Conservation (phyloP, 441 rosid genomes). For the Pelargonium exstipulatum region DNA sequence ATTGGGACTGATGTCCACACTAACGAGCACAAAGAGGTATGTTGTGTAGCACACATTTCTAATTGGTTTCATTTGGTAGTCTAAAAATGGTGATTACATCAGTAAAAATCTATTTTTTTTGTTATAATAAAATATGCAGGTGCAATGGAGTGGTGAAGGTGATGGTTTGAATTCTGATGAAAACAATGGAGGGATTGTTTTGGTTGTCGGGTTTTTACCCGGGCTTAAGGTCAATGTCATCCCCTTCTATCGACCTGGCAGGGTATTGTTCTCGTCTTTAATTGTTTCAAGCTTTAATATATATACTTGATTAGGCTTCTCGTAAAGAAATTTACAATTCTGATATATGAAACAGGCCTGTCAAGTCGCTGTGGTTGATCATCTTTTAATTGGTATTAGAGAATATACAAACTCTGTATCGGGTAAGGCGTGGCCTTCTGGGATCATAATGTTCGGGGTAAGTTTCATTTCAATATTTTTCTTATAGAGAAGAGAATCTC, state of each 20-base stretch:
- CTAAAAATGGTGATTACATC: neutral
- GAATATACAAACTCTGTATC: constrained; percentile 29
- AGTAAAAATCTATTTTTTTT: neutral
- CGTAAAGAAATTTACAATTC: too few species aligned
- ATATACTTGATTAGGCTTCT: too few species aligned
- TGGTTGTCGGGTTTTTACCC: constrained; percentile 50
- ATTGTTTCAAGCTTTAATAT: too few species aligned
- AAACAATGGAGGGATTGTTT: constrained; percentile 33
- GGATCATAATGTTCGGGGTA: constrained; percentile 48
- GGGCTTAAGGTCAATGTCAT: constrained; percentile 39
- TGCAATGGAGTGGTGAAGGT: constrained; percentile 27
- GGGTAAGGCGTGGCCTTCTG: constrained; percentile 30
- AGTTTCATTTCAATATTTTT: constrained; percentile 19
- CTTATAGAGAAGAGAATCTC: neutral
- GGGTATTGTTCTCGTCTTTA: constrained; percentile 21
- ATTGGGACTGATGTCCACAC: constrained; percentile 38
- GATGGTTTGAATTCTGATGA: constrained; percentile 15
- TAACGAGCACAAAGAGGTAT: constrained; percentile 35
- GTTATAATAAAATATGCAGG: constrained; percentile 21
- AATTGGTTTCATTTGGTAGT: neutral
- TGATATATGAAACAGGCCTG: constrained; percentile 21
- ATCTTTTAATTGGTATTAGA: constrained; percentile 33
- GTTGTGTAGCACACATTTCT: neutral
- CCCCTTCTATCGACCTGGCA: constrained; percentile 29
- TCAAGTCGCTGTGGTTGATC: constrained; percentile 23